phyloP scores from a whole-genome alignment of 768 basidiomycete genomes.

The Sporobolomyces phaffii region DNA sequence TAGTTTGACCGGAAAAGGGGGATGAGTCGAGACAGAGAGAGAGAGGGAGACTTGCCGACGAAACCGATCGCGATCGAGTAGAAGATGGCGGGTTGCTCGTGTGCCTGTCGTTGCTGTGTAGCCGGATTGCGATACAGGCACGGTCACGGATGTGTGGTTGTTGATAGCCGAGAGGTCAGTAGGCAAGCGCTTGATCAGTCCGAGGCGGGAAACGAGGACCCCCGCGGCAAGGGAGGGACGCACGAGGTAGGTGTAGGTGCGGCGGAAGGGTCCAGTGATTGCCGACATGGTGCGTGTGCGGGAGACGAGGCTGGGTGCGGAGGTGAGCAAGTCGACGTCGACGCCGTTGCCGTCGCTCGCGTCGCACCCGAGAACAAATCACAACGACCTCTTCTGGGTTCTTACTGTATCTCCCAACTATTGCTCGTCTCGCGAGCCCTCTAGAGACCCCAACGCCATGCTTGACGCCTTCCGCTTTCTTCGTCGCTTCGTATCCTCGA shows the following conservation, averaged over 20 bases:
- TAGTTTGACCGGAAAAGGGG: background rate
- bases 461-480: no score
- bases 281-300: slow-evolving; percentile 19
- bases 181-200: background rate
- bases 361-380: no score
- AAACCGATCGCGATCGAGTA: slow-evolving; percentile 30
- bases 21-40: no score
- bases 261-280: slow-evolving; percentile 20
- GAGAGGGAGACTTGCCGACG: slow-evolving; percentile 20
- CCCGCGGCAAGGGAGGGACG: background rate
- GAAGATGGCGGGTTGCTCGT: slow-evolving; percentile 40
- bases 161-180: background rate
- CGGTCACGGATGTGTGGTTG: background rate
- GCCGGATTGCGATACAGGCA: background rate
- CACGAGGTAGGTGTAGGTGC: slow-evolving; percentile 33
- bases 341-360: no score
- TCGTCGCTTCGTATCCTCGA: no score
- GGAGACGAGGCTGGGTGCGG: background rate
- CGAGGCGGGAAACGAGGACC: no score
- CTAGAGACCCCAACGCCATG: no score
- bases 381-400: no score
- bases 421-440: no score
- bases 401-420: no score
- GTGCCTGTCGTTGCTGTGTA: slow-evolving; percentile 35
- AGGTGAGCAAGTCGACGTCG: background rate